These are phyloP conservation scores for Coleophoma cylindrospora DNA, from an alignment of 2,329 filamentous ascomycete genomes.

Conservation along the genomic window DNA sequence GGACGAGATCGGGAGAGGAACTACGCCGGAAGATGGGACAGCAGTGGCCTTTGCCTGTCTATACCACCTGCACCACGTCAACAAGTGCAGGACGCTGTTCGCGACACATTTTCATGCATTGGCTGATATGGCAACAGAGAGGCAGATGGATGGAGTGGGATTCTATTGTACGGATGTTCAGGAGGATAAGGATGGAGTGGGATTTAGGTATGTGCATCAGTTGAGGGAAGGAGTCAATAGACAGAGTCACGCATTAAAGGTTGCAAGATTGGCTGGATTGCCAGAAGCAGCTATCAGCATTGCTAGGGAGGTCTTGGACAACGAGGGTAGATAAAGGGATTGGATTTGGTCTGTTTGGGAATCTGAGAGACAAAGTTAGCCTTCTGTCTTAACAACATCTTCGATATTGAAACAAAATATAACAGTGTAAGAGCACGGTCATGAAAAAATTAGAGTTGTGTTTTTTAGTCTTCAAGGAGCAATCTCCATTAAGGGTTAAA, in stretches of 20 bases:
- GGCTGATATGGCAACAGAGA: conserved; percentile 65
- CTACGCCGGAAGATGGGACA: conserved; percentile 85
- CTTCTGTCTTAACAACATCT: conserved; percentile 37
- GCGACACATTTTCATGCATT: conserved; percentile 92
- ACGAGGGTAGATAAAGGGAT: neutral
- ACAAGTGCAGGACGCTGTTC: conserved; percentile 77
- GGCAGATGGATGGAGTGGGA: conserved; percentile 36
- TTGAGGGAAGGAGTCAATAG: conserved; percentile 78
- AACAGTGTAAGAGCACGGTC: conserved; percentile 15
- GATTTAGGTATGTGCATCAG: conserved; percentile 83
- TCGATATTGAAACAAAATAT: conserved; percentile 1
- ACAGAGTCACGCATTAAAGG: conserved; percentile 87
- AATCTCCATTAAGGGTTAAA: conserved; percentile 32
- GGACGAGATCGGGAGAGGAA: conserved; percentile 95
- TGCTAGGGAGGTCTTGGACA: conserved; percentile 38
- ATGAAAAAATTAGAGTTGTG: conserved; percentile 38
- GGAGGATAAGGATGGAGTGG: conserved; percentile 56
- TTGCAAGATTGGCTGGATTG: conserved; percentile 81
- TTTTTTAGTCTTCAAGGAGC: conserved; percentile 32
- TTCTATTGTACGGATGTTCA: conserved; percentile 83
- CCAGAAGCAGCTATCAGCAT: conserved; percentile 67
- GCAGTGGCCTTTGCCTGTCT: conserved; percentile 88
- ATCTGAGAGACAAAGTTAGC: conserved; percentile 52
- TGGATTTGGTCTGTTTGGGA: conserved; percentile 9
- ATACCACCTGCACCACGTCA: conserved; percentile 74